These are phyloP conservation scores for Bryoglossum gracile DNA, from an alignment of 495 filamentous ascomycete species.

Conservation along the genomic window DNA sequence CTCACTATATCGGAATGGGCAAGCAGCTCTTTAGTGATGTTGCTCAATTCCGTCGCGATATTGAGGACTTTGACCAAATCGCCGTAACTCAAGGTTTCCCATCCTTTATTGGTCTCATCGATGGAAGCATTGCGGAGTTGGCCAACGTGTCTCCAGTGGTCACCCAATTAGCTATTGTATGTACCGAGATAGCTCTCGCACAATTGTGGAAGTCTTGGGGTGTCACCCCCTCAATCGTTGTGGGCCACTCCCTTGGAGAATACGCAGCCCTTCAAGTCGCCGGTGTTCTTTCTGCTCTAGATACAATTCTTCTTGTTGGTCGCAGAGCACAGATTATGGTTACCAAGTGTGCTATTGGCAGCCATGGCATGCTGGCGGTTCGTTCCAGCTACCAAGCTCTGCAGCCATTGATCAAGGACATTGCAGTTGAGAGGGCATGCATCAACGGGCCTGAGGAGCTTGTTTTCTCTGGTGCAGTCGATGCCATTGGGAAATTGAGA, in stretches of 20 bases:
- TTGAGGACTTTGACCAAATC: constrained; percentile 63
- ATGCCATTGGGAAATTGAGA: constrained; percentile 48
- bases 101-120: constrained; percentile 59
- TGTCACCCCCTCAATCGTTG: constrained; percentile 63
- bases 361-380: constrained; percentile 62
- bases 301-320: constrained; percentile 76
- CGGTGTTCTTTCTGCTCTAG: constrained; percentile 71
- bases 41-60: constrained; percentile 56
- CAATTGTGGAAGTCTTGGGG: constrained; percentile 76
- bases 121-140: constrained; percentile 48
- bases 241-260: constrained; percentile 85
- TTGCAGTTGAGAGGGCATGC: constrained; percentile 44
- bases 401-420: constrained; percentile 30
- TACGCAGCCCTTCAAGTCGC: constrained; percentile 80
- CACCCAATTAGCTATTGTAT: constrained; percentile 71
- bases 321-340: constrained; percentile 69
- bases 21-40: constrained; percentile 59
- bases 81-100: constrained; percentile 63
- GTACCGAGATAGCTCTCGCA: constrained; percentile 77
- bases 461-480: constrained; percentile 47
- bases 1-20: constrained; percentile 58
- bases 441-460: constrained; percentile 53
- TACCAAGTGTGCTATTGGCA: constrained; percentile 60
- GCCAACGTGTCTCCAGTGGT: constrained; percentile 62
- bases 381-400: constrained; percentile 36